Evolutionary conservation across 2,329 filamentous ascomycete genomes (phyloP), one percentile per base, ranked within the genome.

Genomic region (Cladophialophora carrionii): DNA sequence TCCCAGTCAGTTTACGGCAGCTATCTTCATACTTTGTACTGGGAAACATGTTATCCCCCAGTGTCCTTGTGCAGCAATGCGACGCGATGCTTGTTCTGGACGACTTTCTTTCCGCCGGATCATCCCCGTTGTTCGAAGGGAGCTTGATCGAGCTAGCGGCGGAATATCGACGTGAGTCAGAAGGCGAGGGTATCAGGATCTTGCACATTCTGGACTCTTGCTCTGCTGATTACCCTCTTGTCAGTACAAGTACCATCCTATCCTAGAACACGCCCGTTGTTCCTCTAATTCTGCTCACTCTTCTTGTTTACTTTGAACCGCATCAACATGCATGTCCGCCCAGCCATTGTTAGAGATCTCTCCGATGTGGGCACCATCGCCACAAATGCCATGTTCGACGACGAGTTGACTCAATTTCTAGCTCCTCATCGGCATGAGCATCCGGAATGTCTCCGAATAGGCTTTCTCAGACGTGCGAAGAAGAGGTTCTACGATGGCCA

Each of bases 291-390:
- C 2, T 7, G 17, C 26, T 34, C 29, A 24, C 29, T 29, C 52
- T 29, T 2, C 2, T 34, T 54, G 24, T 54, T 34, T 7, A 17
- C 48, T n/a, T 32, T 34, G 37, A 43, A 43, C 8, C 17, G 7
- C 41, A 32, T 26, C 6, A 58, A 58, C 29, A 70, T 70, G 70
- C 66, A 71, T 58, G 62, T 72, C 55, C 65, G 70, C 43, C 70
- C 60, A 29, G 64, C 67, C 20, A 26, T 20, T 22, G 26, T 54
- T 12, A 48, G 61, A 17, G 70, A 72, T 49, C 55, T 71, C 32
- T 52, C 66, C 3, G 63, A 63, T 48, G 53, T 68, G n/a, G 67
- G 71, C 10, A 54, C 62, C 26, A 43, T 70, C 46, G 60, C 61
- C 14, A 66, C 62, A 29, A 59, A 68, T 26, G 67, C 71, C 10